phyloP scores from a whole-genome alignment of 805 yeast species.

The Wickerhamomyces chambardii region DNA sequence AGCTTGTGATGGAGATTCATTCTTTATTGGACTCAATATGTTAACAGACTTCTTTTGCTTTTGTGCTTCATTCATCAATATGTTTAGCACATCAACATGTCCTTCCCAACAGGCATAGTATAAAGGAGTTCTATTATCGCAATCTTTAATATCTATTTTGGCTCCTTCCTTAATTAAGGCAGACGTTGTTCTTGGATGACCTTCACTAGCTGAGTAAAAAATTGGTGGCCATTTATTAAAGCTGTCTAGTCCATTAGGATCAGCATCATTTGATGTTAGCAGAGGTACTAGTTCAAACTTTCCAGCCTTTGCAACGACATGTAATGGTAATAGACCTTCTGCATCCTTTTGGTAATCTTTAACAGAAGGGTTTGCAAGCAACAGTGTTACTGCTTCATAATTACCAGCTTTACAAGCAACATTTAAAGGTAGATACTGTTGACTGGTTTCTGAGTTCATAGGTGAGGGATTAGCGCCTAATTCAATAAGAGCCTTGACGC shows the following conservation, averaged over 20 bases:
- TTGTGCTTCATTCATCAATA: slow-evolving; percentile 35
- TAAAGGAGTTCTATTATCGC: slow-evolving; percentile 69
- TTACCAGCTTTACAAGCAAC: slow-evolving; percentile 86
- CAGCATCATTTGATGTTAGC: slow-evolving; percentile 62
- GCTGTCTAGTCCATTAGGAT: slow-evolving; percentile 72
- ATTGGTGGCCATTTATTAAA: slow-evolving; percentile 92
- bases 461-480: slow-evolving; percentile 41
- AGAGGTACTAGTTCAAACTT: slow-evolving; percentile 60
- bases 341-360: slow-evolving; percentile 51
- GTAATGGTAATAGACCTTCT: slow-evolving; percentile 84
- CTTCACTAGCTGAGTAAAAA: slow-evolving; percentile 83
- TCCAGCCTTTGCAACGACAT: slow-evolving; percentile 82
- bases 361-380: slow-evolving; percentile 20
- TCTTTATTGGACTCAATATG: slow-evolving; percentile 16
- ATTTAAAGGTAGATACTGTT: slow-evolving; percentile 69
- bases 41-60: slow-evolving; percentile 7
- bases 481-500: slow-evolving; percentile 39
- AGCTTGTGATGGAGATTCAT: background rate
- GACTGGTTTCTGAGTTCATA: slow-evolving; percentile 36
- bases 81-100: slow-evolving; percentile 71
- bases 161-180: slow-evolving; percentile 73
- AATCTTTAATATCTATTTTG: slow-evolving; percentile 57
- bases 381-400: slow-evolving; percentile 52
- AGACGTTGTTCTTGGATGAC: slow-evolving; percentile 61
- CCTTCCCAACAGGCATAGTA: slow-evolving; percentile 96